A percentile compares a stretch with the other conserved stretches of the same genome.
Evolutionary conservation across 495 filamentous ascomycete genomes (phyloP).

Genomic region (Penicillium alfredii): DNA sequence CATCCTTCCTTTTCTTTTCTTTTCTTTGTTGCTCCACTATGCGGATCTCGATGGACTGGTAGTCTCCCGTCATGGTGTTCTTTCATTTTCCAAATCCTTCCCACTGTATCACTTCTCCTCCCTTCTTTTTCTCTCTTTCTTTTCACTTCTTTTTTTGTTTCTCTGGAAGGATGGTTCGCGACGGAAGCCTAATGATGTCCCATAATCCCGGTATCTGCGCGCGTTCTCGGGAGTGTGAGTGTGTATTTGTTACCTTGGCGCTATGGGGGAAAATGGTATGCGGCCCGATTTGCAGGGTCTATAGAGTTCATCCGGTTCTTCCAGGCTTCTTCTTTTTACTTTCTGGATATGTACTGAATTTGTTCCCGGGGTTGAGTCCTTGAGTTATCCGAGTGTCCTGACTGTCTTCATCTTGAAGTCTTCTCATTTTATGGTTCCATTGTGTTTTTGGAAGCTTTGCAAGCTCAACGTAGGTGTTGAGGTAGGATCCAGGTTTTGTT

Average conservation of each 20-base stretch:
- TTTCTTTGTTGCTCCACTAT: slow-evolving; percentile 8
- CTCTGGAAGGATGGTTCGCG: slow-evolving; percentile 22
- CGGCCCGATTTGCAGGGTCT: slow-evolving; percentile 32
- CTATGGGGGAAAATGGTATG: slow-evolving; percentile 35
- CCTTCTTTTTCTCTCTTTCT: too few relatives aligned
- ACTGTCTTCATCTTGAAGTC: too few relatives aligned
- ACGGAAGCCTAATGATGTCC: slow-evolving; percentile 35
- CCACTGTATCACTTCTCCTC: slow-evolving; percentile 13
- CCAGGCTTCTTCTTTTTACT: slow-evolving; percentile 21
- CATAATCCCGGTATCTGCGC: too few relatives aligned
- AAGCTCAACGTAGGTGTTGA: too few relatives aligned
- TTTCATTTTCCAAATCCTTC: slow-evolving; percentile 11
- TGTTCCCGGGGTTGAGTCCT: slow-evolving; percentile 6
- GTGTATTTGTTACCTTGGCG: slow-evolving; percentile 37
- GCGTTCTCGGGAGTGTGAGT: slow-evolving; percentile 31
- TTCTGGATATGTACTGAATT: slow-evolving; percentile 22
- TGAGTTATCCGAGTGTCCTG: too few relatives aligned
- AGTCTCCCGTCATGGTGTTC: too few relatives aligned
- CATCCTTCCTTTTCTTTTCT: slow-evolving; percentile 1
- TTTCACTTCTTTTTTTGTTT: slow-evolving; percentile 14
- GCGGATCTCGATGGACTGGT: too few relatives aligned
- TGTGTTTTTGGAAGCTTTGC: too few relatives aligned
- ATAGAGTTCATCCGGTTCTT: slow-evolving; percentile 32
- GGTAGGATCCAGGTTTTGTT: too few relatives aligned
- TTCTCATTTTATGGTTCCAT: too few relatives aligned